Percentiles rank a stretch among this genome's conserved stretches.
Conservation (phyloP, 2,329 filamentous ascomycete genomes). For the Penicillium sp. region DNA sequence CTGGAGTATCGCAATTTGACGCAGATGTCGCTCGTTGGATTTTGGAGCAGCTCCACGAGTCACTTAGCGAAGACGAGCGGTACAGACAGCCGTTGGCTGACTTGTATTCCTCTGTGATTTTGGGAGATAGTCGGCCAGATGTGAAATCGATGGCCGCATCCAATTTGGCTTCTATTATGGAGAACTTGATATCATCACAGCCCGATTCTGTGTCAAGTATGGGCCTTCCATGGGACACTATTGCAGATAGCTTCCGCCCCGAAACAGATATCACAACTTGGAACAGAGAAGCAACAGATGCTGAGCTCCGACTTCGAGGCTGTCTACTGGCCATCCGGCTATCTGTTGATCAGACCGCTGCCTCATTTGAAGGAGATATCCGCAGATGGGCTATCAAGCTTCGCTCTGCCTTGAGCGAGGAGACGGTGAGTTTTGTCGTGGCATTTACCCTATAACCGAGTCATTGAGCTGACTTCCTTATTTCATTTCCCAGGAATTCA, state of each 20-base stretch:
- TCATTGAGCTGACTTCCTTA: neutral
- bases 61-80: conserved; percentile 20
- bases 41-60: conserved; percentile 30
- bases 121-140: conserved; percentile 22
- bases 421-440: conserved; percentile 34
- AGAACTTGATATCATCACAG: conserved; percentile 25
- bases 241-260: conserved; percentile 28
- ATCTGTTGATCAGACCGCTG: conserved; percentile 8
- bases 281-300: conserved; percentile 39
- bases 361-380: conserved; percentile 25
- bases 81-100: conserved; percentile 25
- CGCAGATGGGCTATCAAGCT: conserved; percentile 35
- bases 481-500: conserved; percentile 34
- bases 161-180: conserved; percentile 36
- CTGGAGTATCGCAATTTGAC: conserved; percentile 30
- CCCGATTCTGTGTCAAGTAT: conserved; percentile 19
- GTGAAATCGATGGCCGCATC: conserved; percentile 32
- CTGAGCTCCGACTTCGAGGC: conserved; percentile 38
- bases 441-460: neutral
- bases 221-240: conserved; percentile 27
- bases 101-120: conserved; percentile 34
- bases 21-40: conserved; percentile 37
- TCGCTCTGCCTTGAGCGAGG: conserved; percentile 40
- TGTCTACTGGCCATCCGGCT: conserved; percentile 35
- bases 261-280: conserved; percentile 26